Conservation (phyloP, 2,329 filamentous ascomycete genomes). For the Tolypocladium tropicale region DNA sequence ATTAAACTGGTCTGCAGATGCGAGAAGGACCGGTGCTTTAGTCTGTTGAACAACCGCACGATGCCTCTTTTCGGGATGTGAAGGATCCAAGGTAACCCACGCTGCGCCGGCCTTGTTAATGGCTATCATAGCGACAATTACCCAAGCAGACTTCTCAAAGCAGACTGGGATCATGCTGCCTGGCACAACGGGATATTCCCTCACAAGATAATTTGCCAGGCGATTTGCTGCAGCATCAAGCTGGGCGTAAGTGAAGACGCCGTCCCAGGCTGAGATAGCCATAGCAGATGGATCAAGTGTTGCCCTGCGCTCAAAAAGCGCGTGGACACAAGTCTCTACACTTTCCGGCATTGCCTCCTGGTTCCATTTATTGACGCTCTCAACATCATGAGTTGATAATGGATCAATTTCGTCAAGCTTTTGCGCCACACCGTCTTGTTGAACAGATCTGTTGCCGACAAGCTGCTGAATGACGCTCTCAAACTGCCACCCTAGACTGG, state of each 20-base stretch:
- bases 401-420: neutral
- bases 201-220: conserved; percentile 19
- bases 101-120: conserved; percentile 23
- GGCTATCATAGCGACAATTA: conserved; percentile 19
- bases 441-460: neutral
- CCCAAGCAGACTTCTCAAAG: conserved; percentile 27
- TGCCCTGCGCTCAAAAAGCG: conserved; percentile 15
- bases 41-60: conserved; percentile 6
- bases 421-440: neutral
- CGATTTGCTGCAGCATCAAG: conserved; percentile 25
- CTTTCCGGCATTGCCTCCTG: neutral
- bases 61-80: conserved; percentile 19
- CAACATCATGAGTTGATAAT: neutral
- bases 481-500: neutral
- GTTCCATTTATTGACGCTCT: neutral
- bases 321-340: neutral
- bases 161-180: conserved; percentile 19
- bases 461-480: neutral
- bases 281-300: conserved; percentile 16
- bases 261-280: conserved; percentile 34
- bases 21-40: neutral
- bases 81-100: conserved; percentile 23
- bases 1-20: neutral
- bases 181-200: conserved; percentile 8
- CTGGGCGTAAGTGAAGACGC: conserved; percentile 28